Conservation (phyloP, 2,329 filamentous ascomycete species). For the Neopestalotiopsis clavispora region DNA sequence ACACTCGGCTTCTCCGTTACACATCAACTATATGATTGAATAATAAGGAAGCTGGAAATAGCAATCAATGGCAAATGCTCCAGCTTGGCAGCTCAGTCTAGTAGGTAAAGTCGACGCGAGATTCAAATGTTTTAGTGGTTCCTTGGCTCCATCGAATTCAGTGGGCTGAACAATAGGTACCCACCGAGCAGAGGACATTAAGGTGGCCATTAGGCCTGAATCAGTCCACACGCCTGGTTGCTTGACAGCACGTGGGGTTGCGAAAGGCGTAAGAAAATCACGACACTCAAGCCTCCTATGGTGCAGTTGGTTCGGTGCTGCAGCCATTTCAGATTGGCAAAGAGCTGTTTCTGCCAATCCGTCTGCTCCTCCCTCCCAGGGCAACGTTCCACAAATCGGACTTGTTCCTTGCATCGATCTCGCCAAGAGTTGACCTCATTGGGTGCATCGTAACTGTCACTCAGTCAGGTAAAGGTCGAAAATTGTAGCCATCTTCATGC, state of each 20-base stretch:
- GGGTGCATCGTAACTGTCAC: background rate
- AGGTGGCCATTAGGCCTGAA: constrained; percentile 3
- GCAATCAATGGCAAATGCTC: background rate
- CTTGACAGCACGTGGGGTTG: constrained; percentile 8
- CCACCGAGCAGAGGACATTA: background rate
- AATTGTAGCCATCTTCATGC: background rate
- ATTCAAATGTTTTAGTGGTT: background rate
- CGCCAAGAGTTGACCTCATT: background rate
- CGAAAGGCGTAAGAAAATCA: background rate
- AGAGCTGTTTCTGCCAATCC: background rate
- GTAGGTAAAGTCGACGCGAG: background rate
- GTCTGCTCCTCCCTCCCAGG: background rate
- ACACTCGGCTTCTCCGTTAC: no score
- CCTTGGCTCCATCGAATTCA: background rate
- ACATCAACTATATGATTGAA: background rate
- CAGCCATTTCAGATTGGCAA: background rate
- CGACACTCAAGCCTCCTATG: constrained; percentile 10
- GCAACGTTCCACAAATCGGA: background rate
- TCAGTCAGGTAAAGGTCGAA: background rate
- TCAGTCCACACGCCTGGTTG: background rate
- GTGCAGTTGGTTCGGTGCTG: background rate
- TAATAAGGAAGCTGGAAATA: background rate
- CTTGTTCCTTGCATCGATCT: background rate
- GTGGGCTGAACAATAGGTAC: background rate
- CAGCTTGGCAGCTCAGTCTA: background rate